A percentile compares a stretch with the other conserved stretches of the same genome.
These are phyloP conservation scores for Xylariaceae sp. DNA, from an alignment of 2,329 filamentous ascomycete genomes.

Conservation along the genomic window DNA sequence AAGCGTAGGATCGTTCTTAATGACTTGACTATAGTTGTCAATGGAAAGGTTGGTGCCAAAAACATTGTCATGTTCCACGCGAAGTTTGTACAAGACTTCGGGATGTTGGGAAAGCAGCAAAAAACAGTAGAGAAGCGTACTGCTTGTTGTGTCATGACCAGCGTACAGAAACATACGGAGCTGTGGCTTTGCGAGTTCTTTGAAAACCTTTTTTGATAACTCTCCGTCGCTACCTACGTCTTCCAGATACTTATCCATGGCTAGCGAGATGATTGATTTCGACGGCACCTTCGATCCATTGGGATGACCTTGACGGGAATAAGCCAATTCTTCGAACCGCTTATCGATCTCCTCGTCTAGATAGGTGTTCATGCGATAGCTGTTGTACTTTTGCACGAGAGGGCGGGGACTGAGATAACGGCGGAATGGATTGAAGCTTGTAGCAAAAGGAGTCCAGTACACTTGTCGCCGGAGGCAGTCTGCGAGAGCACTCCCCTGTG, in stretches of 20 bases:
- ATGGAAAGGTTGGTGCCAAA: slow-evolving; percentile 25
- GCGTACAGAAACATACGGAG: slow-evolving; percentile 54
- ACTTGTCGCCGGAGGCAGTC: slow-evolving; percentile 29
- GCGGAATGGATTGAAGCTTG: slow-evolving; percentile 31
- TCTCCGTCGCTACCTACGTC: slow-evolving; percentile 16
- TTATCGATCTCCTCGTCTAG: slow-evolving; percentile 33
- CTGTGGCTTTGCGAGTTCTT: slow-evolving; percentile 27
- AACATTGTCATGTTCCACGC: slow-evolving; percentile 36
- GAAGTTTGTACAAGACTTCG: slow-evolving; percentile 30
- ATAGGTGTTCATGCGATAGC: slow-evolving; percentile 30
- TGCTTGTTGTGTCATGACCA: slow-evolving; percentile 69
- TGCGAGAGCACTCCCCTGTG: slow-evolving; percentile 29
- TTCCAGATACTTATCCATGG: slow-evolving; percentile 30
- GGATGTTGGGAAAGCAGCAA: slow-evolving; percentile 46
- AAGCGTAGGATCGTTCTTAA: slow-evolving; percentile 39
- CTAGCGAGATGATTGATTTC: slow-evolving; percentile 31
- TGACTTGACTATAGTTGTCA: slow-evolving; percentile 27
- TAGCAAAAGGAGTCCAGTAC: slow-evolving; percentile 32
- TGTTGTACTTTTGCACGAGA: slow-evolving; percentile 33
- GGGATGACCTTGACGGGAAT: background rate
- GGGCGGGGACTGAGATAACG: slow-evolving; percentile 30
- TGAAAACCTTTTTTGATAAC: slow-evolving; percentile 23
- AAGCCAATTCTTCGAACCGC: slow-evolving; percentile 26
- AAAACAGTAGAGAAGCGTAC: slow-evolving; percentile 58
- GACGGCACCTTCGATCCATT: background rate